phyloP scores from a whole-genome alignment of 257 asterid species.

The Salvia rosmarinus region DNA sequence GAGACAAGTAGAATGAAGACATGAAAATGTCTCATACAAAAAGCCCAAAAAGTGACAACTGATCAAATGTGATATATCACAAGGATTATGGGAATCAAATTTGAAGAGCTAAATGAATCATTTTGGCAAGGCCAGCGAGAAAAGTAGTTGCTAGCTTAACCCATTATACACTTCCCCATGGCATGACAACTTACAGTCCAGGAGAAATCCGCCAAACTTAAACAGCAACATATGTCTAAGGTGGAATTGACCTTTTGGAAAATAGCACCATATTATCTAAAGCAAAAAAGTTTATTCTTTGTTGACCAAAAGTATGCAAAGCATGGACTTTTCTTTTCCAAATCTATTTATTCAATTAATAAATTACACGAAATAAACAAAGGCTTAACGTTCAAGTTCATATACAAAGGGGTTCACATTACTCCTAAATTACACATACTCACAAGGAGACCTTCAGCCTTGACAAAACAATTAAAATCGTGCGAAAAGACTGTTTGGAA shows the following conservation, averaged over 20 bases:
- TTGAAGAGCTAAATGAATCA: not conserved
- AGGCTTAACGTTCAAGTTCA: not conserved
- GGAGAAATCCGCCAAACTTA: constrained; percentile 23
- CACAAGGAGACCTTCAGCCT: not conserved
- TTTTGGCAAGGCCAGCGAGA: not conserved
- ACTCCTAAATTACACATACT: constrained; percentile 26
- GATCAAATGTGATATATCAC: not conserved
- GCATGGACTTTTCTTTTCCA: constrained; percentile 32
- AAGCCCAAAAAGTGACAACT: constrained; percentile 26
- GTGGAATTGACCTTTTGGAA: constrained; percentile 27
- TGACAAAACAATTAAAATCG: constrained; percentile 31
- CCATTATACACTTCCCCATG: not conserved
- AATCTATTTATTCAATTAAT: not conserved
- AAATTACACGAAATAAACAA: not conserved
- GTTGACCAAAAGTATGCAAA: constrained; percentile 19
- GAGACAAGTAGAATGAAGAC: constrained; percentile 3
- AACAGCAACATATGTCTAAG: constrained; percentile 27
- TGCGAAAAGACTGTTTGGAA: constrained; percentile 12
- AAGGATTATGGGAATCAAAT: not conserved
- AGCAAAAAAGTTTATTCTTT: constrained; percentile 9
- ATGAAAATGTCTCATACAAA: constrained; percentile 3
- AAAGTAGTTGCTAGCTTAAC: not conserved
- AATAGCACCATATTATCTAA: not conserved
- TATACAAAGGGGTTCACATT: constrained; percentile 31
- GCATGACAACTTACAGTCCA: constrained; percentile 12